Conservation (phyloP, 192 early-diverging fungal species). For the Mortierella antarctica region DNA sequence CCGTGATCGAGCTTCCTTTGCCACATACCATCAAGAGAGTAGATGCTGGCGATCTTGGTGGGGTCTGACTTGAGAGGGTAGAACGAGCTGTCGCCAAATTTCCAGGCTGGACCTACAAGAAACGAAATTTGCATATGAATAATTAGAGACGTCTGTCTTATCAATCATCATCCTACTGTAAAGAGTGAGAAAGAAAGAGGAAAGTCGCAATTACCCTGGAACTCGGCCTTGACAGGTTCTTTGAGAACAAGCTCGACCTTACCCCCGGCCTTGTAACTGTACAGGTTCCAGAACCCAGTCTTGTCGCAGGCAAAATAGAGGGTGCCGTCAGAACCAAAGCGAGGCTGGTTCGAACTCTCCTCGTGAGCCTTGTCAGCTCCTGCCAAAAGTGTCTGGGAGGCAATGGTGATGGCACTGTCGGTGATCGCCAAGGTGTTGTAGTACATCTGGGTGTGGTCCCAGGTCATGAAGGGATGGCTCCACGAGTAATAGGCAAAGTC, state of each 20-base stretch:
- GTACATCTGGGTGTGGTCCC: constrained; percentile 75
- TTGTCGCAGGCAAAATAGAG: constrained; percentile 78
- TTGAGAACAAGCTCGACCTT: constrained; percentile 53
- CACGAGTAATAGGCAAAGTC: constrained; percentile 74
- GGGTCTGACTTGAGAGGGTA: constrained; percentile 52
- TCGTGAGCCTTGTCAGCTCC: constrained; percentile 40
- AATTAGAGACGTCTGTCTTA: constrained; percentile 36
- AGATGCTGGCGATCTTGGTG: constrained; percentile 48
- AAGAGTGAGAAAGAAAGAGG: background rate
- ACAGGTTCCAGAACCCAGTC: constrained; percentile 78
- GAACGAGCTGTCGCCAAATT: constrained; percentile 29
- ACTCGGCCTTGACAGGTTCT: constrained; percentile 68
- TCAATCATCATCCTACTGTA: background rate
- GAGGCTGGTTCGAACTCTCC: constrained; percentile 67
- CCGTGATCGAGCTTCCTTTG: background rate
- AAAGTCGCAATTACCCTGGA: constrained; percentile 52
- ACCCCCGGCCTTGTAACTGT: constrained; percentile 56
- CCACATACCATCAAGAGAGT: constrained; percentile 37
- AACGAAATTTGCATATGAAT: constrained; percentile 4
- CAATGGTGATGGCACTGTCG: constrained; percentile 15
- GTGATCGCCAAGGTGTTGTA: constrained; percentile 54
- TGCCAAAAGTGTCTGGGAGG: constrained; percentile 28
- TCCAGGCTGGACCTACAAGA: constrained; percentile 35
- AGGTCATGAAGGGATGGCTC: constrained; percentile 84
- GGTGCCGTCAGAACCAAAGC: constrained; percentile 63